Percentiles rank a stretch among this genome's conserved stretches.
Evolutionary conservation across 75 land plant genomes (phyloP).

Genomic region (Pseudotsuga menziesii): DNA sequence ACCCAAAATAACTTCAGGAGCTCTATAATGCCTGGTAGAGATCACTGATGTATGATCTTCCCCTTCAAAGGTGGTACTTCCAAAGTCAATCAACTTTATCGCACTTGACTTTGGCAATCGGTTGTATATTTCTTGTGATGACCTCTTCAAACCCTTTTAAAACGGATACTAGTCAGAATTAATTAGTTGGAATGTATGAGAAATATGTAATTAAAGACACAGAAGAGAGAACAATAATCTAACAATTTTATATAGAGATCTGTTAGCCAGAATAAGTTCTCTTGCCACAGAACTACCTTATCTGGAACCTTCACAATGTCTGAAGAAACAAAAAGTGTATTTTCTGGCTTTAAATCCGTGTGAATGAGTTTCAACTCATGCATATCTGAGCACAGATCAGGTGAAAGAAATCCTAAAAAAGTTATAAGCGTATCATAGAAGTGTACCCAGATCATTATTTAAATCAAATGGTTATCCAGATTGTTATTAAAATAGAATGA

Average conservation of each 20-base stretch:
- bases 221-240: too few species aligned
- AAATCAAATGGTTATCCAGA: too few species aligned
- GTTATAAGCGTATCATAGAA: too few species aligned
- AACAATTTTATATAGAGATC: not conserved
- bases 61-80: constrained; percentile 74
- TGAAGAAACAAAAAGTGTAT: constrained; percentile 53
- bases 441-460: too few species aligned
- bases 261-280: not conserved
- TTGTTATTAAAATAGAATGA: too few species aligned
- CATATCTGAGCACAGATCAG: constrained; percentile 56
- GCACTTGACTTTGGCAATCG: constrained; percentile 88
- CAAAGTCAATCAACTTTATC: constrained; percentile 96
- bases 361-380: constrained; percentile 65
- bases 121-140: constrained; percentile 37
- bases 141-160: constrained; percentile 21
- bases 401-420: too few species aligned
- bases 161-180: not conserved
- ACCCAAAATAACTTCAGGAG: constrained; percentile 95
- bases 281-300: constrained; percentile 25
- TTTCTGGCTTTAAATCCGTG: constrained; percentile 72
- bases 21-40: constrained; percentile 90
- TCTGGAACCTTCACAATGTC: constrained; percentile 59
- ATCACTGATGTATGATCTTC: constrained; percentile 72
- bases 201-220: not conserved
- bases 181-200: not conserved